Conservation (phyloP, 371 early-diverging fungal species). For the Phascolomyces articulosus region DNA sequence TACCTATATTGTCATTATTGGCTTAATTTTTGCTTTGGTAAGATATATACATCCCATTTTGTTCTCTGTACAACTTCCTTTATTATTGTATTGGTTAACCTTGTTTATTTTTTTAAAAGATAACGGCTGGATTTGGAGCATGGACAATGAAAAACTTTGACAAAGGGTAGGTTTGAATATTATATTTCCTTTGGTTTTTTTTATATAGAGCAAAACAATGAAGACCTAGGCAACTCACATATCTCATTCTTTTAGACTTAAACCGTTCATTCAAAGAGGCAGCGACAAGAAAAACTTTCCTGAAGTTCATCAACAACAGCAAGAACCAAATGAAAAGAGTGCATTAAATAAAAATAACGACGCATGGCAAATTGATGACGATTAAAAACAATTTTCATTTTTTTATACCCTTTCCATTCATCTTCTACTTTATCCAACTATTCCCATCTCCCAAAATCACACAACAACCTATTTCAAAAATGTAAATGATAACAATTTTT, state of each 20-base stretch:
- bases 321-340: constrained; percentile 21
- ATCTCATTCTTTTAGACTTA: too few species aligned
- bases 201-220: too few species aligned
- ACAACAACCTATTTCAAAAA: too few species aligned
- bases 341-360: background rate
- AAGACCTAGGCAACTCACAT: too few species aligned
- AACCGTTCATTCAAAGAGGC: constrained; percentile 49
- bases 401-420: background rate
- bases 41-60: too few species aligned
- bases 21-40: constrained; percentile 41
- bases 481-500: too few species aligned
- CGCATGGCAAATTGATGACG: constrained; percentile 1
- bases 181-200: too few species aligned
- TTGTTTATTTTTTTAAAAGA: too few species aligned
- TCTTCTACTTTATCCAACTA: background rate
- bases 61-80: too few species aligned
- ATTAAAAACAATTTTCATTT: background rate
- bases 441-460: too few species aligned
- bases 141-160: constrained; percentile 42
- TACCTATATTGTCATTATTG: constrained; percentile 43
- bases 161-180: constrained; percentile 21
- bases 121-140: background rate
- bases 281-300: constrained; percentile 23
- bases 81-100: too few species aligned
- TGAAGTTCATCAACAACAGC: constrained; percentile 16